Conservation (phyloP, 2,329 filamentous ascomycete genomes). For the Lizonia empirigonia region DNA sequence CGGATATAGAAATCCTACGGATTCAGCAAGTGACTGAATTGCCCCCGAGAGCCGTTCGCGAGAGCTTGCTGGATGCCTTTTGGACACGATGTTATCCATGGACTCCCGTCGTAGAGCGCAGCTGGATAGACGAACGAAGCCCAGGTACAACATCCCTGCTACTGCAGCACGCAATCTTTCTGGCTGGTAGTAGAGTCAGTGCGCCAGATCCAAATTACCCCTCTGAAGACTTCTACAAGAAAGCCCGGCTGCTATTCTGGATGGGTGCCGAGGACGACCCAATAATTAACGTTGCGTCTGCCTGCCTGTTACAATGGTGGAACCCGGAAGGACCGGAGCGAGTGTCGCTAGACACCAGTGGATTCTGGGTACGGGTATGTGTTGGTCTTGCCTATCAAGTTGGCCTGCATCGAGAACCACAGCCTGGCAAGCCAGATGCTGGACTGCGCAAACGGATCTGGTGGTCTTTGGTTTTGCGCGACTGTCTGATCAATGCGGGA, state of each 20-base stretch:
- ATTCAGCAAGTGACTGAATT: constrained; percentile 39
- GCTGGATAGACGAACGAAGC: constrained; percentile 45
- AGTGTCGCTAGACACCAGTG: constrained; percentile 52
- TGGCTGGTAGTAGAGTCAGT: constrained; percentile 52
- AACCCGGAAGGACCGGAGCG: constrained; percentile 52
- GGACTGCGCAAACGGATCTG: constrained; percentile 49
- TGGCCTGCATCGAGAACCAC: constrained; percentile 52
- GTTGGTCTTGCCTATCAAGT: constrained; percentile 53
- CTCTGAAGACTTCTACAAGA: constrained; percentile 43
- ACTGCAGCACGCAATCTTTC: constrained; percentile 48
- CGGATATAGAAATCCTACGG: constrained; percentile 37
- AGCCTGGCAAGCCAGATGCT: constrained; percentile 37
- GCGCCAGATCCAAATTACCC: constrained; percentile 41
- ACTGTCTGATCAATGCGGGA: constrained; percentile 50
- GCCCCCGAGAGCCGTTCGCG: constrained; percentile 41
- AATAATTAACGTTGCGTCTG: constrained; percentile 49
- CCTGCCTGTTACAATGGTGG: constrained; percentile 52
- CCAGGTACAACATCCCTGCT: constrained; percentile 37
- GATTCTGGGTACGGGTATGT: constrained; percentile 53
- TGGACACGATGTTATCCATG: constrained; percentile 50
- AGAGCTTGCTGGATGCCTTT: constrained; percentile 49
- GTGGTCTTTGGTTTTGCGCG: constrained; percentile 53
- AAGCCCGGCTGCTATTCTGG: constrained; percentile 43
- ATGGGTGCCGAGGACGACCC: constrained; percentile 46
- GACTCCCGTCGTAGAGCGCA: constrained; percentile 51